Percentiles rank a stretch among this genome's conserved stretches.
These are phyloP conservation scores for Phytophthora kernoviae DNA, from an alignment of 352 stramenopile species.

Conservation along the genomic window DNA sequence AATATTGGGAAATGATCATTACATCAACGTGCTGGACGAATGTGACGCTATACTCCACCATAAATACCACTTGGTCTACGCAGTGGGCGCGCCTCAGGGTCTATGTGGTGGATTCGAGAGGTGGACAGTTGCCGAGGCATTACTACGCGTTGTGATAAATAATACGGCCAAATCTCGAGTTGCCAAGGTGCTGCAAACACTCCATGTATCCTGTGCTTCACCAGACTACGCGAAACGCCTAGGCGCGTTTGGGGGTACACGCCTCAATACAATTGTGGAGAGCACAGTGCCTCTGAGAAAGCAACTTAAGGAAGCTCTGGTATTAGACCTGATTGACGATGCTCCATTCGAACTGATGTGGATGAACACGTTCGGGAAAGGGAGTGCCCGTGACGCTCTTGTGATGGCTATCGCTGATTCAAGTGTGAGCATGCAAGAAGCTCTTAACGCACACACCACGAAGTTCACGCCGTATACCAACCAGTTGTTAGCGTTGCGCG, in stretches of 20 bases:
- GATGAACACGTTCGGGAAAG: constrained; percentile 39
- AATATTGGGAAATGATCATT: constrained; percentile 54
- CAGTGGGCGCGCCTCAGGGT: constrained; percentile 50
- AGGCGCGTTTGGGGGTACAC: constrained; percentile 51
- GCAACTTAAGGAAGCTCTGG: constrained; percentile 45
- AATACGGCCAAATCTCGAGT: constrained; percentile 16
- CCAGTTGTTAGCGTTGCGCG: constrained; percentile 69
- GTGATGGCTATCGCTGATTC: constrained; percentile 44
- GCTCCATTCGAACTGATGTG: constrained; percentile 72
- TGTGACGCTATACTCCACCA: constrained; percentile 87
- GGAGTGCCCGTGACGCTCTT: constrained; percentile 24
- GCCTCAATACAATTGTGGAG: constrained; percentile 33
- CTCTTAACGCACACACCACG: constrained; percentile 14
- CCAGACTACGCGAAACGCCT: constrained; percentile 41
- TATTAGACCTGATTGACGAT: constrained; percentile 63
- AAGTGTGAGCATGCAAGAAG: constrained; percentile 26
- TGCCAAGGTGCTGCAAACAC: constrained; percentile 39
- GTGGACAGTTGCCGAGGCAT: constrained; percentile 59
- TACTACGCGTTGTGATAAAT: constrained; percentile 37
- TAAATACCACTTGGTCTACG: constrained; percentile 90
- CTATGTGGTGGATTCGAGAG: constrained; percentile 58
- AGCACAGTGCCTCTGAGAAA: constrained; percentile 19
- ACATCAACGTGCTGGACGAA: constrained; percentile 88
- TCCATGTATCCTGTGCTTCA: constrained; percentile 41
- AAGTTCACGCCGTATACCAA: constrained; percentile 31